phyloP scores from a whole-genome alignment of 306 rosid species.

The Fagus crenata region DNA sequence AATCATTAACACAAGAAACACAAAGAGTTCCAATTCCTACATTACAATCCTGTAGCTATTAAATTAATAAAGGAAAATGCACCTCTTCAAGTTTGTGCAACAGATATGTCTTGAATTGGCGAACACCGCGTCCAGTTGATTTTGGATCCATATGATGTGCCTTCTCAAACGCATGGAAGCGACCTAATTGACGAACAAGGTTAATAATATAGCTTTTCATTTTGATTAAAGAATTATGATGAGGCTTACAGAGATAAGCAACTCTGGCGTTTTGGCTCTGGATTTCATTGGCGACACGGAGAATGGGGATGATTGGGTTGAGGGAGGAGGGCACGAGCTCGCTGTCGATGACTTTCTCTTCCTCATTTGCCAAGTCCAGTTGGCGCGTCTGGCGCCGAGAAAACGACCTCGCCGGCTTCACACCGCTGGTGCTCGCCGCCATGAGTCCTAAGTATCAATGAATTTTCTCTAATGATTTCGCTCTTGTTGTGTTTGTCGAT shows the following conservation, averaged over 20 bases:
- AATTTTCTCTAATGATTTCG: not conserved
- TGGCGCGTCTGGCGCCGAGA: conserved; percentile 51
- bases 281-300: conserved; percentile 86
- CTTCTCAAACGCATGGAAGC: conserved; percentile 92
- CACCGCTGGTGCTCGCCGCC: conserved; percentile 91
- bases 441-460: too few relatives aligned
- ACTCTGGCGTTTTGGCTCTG: conserved; percentile 68
- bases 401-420: conserved; percentile 47
- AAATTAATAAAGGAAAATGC: not conserved
- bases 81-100: conserved; percentile 85
- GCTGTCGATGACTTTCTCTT: conserved; percentile 47
- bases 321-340: conserved; percentile 77
- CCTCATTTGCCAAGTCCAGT: conserved; percentile 54
- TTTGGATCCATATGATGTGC: conserved; percentile 78
- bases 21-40: not conserved
- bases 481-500: not conserved
- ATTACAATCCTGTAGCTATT: not conserved
- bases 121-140: conserved; percentile 93
- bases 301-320: conserved; percentile 66
- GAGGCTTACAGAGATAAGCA: conserved; percentile 84
- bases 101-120: conserved; percentile 86
- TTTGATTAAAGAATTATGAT: not conserved
- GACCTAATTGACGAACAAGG: conserved; percentile 50
- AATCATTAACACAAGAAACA: not conserved
- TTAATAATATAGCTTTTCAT: too few relatives aligned